phyloP scores from a whole-genome alignment of 306 rosid genomes.

The Senna siamea region DNA sequence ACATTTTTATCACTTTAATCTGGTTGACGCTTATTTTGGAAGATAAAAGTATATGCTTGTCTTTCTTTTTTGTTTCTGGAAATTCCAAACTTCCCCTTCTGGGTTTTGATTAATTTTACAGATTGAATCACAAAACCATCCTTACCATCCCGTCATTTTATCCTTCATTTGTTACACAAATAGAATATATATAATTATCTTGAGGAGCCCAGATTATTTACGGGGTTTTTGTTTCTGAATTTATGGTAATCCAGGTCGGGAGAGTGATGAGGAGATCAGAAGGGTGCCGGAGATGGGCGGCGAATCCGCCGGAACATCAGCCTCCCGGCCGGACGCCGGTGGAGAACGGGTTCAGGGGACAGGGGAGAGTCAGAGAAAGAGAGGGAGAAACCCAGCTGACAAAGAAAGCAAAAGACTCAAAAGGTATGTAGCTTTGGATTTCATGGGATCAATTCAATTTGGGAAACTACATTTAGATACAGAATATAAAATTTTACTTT shows the following conservation, averaged over 20 bases:
- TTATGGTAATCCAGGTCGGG: constrained; percentile 57
- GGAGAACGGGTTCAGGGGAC: constrained; percentile 69
- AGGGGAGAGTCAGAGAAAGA: constrained; percentile 76
- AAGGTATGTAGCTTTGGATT: constrained; percentile 56
- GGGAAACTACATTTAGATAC: too few relatives aligned
- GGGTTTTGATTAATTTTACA: background rate
- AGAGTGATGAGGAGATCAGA: constrained; percentile 96
- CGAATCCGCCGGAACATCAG: constrained; percentile 84
- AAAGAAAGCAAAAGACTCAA: constrained; percentile 92
- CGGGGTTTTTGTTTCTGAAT: background rate
- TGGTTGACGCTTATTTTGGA: too few relatives aligned
- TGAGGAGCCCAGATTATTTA: constrained; percentile 14
- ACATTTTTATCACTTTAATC: background rate
- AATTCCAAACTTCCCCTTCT: constrained; percentile 6
- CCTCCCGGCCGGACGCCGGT: constrained; percentile 62
- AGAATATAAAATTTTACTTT: too few relatives aligned
- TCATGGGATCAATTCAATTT: constrained; percentile 12
- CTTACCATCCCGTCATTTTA: background rate
- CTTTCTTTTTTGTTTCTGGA: background rate
- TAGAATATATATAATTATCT: background rate
- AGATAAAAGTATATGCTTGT: too few relatives aligned
- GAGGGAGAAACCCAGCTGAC: constrained; percentile 93
- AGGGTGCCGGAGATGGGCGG: constrained; percentile 96
- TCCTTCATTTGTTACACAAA: background rate
- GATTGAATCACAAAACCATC: too few relatives aligned